Base-by-base conservation (phyloP, 2,329 filamentous ascomycete species). In the Phaeomoniella chlamydospora region DNA sequence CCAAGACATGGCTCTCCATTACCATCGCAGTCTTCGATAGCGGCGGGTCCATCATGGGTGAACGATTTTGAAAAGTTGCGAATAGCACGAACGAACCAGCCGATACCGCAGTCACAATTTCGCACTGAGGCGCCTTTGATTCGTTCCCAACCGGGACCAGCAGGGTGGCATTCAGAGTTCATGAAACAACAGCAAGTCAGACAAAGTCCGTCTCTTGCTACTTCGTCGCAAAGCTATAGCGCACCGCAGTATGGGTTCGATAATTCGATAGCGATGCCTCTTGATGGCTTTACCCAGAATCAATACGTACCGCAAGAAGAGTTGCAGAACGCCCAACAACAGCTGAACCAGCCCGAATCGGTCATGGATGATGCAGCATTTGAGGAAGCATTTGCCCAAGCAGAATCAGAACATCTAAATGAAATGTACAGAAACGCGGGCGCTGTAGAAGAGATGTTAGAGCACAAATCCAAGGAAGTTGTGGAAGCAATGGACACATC, bases 151-250 rank as follows among this genome's bases (percentile, higher is more conserved):
- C 49, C 53, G 19, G 46, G 53, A 44, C 30, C 40, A 49, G 19
- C 45, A 51, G 59, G 61, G 58, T 78, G 75, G 75, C 73, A 77
- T 35, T 62, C 72, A 47, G 74, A 77, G 44, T 78, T 79, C 47
- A 51, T 69, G 45, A 52, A 54, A 15, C 62, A 64, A 38, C 47
- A 50, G 37, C 39, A 45, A 30, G 54, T 29, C 50, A 58, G 41
- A 49, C 58, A 43, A 44, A 14, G 22, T n/a, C 22, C 22, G 22
- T 6, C 22, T 26, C 9, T 26, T n/a, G 22, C 22, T 26, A 9
- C 22, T n/a, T 9, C 22, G 6, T 26, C 22, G 6, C 22, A 26
- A n/a, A 26, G 9, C n/a, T 26, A 26, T 26, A 9, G 9, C 6
- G n/a, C 9, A 9, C n/a, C 22, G n/a, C 22, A 26, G 6, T 26